These are phyloP conservation scores for Exophiala lecanii-corni DNA, from an alignment of 2,329 filamentous ascomycete genomes.

Conservation along the genomic window DNA sequence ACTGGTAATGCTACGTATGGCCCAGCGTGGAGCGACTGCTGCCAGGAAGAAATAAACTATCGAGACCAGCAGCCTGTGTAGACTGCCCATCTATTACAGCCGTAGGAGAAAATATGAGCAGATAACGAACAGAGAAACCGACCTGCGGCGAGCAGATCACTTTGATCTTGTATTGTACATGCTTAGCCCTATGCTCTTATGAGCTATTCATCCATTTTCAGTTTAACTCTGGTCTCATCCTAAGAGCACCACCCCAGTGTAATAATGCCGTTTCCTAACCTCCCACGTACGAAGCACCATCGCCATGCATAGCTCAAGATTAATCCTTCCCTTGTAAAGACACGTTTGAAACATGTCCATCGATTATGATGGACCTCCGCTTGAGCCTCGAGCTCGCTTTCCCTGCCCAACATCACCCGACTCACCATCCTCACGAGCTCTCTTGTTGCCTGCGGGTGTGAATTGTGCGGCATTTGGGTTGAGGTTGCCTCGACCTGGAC, in stretches of 20 bases:
- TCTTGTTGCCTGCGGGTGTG: constrained; percentile 55
- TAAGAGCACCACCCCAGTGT: too few species aligned
- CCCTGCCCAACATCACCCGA: constrained; percentile 16
- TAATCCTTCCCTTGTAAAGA: background rate
- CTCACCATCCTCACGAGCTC: constrained; percentile 49
- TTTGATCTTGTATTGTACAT: too few species aligned
- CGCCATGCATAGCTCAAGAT: background rate
- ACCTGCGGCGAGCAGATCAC: too few species aligned
- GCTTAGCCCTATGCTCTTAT: too few species aligned
- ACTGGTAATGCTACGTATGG: constrained; percentile 15
- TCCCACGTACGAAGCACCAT: background rate
- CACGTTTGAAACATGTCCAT: background rate
- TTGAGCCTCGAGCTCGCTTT: constrained; percentile 19
- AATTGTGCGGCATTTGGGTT: constrained; percentile 51
- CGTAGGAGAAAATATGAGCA: too few species aligned
- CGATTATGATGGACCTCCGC: constrained; percentile 10
- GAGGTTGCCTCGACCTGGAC: constrained; percentile 35
- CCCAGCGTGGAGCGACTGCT: constrained; percentile 22
- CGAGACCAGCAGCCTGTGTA: too few species aligned
- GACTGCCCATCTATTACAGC: too few species aligned
- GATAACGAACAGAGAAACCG: too few species aligned
- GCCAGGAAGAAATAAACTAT: constrained; percentile 22
- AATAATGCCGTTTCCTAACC: too few species aligned
- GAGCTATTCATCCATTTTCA: too few species aligned
- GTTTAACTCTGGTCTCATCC: too few species aligned